Evolutionary conservation across 768 basidiomycete species (phyloP).

Genomic region (Tylopilus vinaceipallidus): DNA sequence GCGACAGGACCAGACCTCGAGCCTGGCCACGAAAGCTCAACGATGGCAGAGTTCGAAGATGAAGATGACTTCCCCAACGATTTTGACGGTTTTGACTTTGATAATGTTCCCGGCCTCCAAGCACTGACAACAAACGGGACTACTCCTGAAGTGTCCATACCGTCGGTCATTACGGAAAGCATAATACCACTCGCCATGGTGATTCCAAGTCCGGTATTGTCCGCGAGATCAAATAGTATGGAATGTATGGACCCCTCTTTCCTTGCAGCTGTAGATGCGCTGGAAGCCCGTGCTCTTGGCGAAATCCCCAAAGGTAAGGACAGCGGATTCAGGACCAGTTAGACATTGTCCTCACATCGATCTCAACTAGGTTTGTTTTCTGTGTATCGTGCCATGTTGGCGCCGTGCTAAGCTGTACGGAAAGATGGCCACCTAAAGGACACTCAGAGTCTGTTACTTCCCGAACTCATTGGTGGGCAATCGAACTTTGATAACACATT

Average conservation of each 20-base stretch:
- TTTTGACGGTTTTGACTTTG: conserved; percentile 48
- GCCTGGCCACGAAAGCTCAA: background rate
- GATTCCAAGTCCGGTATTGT: conserved; percentile 17
- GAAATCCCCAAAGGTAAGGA: conserved; percentile 11
- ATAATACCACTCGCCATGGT: background rate
- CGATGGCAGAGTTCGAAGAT: conserved; percentile 26
- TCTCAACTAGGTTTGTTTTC: conserved; percentile 5
- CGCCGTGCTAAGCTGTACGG: background rate
- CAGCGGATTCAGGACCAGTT: background rate
- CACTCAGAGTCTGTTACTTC: conserved; percentile 9
- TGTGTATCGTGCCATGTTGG: background rate
- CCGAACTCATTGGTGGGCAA: background rate
- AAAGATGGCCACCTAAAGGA: conserved; percentile 8
- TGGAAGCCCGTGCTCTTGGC: conserved; percentile 39
- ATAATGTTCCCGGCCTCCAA: conserved; percentile 36
- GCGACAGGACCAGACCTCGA: background rate
- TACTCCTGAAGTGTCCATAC: conserved; percentile 1
- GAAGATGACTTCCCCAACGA: conserved; percentile 60
- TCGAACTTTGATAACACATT: background rate
- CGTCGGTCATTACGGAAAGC: background rate
- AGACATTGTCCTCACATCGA: background rate
- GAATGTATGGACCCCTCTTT: conserved; percentile 27
- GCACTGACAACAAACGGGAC: background rate
- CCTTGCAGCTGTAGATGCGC: conserved; percentile 41
- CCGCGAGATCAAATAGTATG: background rate